A percentile compares a stretch with the other conserved stretches of the same genome.
Conservation (phyloP, 176 grass and related monocot genomes). For the Panicum miliaceum region DNA sequence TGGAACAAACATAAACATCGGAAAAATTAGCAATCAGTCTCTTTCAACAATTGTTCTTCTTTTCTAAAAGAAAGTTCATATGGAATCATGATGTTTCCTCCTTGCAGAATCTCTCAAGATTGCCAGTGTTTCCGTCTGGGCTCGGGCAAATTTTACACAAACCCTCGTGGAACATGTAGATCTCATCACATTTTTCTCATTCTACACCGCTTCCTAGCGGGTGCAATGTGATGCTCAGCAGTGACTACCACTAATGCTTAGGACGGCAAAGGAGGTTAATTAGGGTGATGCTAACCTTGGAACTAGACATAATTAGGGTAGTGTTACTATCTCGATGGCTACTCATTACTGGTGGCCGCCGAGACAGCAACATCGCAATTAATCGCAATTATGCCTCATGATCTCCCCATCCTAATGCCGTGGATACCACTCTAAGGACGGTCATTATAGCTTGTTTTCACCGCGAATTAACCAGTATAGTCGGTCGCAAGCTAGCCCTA, state of each 20-base stretch:
- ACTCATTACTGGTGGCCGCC: no score
- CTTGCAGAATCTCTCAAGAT: background rate
- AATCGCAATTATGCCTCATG: background rate
- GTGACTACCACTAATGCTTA: background rate
- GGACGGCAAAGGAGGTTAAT: background rate
- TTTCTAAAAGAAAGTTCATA: background rate
- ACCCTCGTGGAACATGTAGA: no score
- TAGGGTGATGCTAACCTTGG: background rate
- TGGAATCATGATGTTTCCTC: background rate
- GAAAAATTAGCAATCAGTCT: background rate
- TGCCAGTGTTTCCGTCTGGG: background rate
- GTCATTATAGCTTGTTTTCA: constrained; percentile 3
- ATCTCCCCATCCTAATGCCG: background rate
- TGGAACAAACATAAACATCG: background rate
- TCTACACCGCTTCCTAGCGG: no score
- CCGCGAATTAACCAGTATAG: background rate
- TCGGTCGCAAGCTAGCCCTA: background rate
- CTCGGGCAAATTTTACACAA: no score
- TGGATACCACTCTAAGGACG: constrained; percentile 25
- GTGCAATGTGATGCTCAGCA: background rate
- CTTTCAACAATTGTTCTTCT: background rate
- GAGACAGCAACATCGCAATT: background rate
- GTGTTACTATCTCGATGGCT: no score
- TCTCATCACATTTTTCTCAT: no score
- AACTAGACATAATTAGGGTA: no score